phyloP scores from a whole-genome alignment of 1,284 basidiomycete species.

The Taiwanofungus camphoratus region DNA sequence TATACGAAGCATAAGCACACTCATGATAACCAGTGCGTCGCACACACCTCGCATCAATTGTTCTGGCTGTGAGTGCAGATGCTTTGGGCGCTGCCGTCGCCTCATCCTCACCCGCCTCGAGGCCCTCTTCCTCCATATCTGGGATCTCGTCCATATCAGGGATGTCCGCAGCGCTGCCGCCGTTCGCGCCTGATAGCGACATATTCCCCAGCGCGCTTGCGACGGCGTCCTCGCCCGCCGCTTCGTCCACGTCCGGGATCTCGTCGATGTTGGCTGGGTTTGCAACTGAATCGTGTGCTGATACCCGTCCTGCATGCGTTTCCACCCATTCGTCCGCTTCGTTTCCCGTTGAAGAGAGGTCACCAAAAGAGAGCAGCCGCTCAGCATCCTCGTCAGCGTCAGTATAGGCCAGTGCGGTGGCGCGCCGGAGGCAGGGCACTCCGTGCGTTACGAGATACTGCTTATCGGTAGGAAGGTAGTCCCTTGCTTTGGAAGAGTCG shows the following conservation, averaged over 20 bases:
- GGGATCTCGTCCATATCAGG: slow-evolving; percentile 37
- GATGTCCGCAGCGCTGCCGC: slow-evolving; percentile 36
- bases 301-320: slow-evolving; percentile 72
- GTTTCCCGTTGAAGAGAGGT: slow-evolving; percentile 45
- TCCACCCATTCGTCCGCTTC: slow-evolving; percentile 84
- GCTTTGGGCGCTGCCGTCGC: slow-evolving; percentile 70
- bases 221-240: slow-evolving; percentile 84
- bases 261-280: slow-evolving; percentile 68
- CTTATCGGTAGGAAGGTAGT: slow-evolving; percentile 92
- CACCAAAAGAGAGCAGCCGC: slow-evolving; percentile 74
- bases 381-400: slow-evolving; percentile 94
- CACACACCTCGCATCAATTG: slow-evolving; percentile 25
- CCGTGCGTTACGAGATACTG: slow-evolving; percentile 94
- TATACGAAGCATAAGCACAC: slow-evolving; percentile 5
- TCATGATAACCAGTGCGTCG: too few species aligned
- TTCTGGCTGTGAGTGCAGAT: slow-evolving; percentile 22
- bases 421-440: slow-evolving; percentile 88
- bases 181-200: slow-evolving; percentile 60
- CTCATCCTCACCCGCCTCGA: slow-evolving; percentile 56
- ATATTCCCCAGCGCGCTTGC: slow-evolving; percentile 60
- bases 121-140: slow-evolving; percentile 33
- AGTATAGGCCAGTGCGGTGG: slow-evolving; percentile 88
- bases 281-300: slow-evolving; percentile 39
- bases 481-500: slow-evolving; percentile 77
- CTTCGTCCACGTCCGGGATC: slow-evolving; percentile 91